Evolutionary conservation across 352 stramenopile genomes (phyloP), one percentile per base, ranked within the genome.

Genomic region (Thalassiosira gravida): DNA sequence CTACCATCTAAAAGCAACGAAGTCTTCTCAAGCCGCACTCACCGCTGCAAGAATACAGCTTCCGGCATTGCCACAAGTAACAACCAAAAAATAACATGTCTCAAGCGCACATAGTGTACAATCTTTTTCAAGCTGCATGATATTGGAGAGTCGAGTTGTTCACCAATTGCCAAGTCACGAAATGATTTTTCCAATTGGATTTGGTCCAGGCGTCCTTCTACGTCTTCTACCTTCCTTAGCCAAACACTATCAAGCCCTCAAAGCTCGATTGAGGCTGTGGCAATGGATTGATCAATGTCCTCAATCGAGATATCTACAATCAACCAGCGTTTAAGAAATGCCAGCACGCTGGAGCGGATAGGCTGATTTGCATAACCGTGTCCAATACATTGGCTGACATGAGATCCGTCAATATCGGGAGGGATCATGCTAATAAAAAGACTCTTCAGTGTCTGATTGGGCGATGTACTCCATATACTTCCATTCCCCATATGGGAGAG

Each of bases 371-470:
- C 13, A 9, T 20, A 13, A 20, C 25, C 37, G 2, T 55, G 35
- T 11, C 25, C 39, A n/a, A 3, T 24, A 3, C 20, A 18, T 6
- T 58, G 22, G 7, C 49, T 58, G 24, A 58, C n/a, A 29, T 74
- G 1, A n/a, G 61, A 11, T 39, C 5, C 13, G n/a, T 20, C 52
- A 67, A 49, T 7, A 58, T 27, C 32, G 29, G 16, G 18, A 67
- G 37, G 53, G 9, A 81, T 39, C 56, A 89, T 75, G 29, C 66
- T 67, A 29, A 89, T 74, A 24, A 85, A 75, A 27, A 82, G 66
- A 25, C 75, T 87, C 55, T 85, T 82, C 0, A 90, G 20, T 24
- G 83, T 90, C 46, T 90, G 52, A 53, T 67, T n/a, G n/a, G 83
- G 57, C 24, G 53, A 74, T 68, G 65, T 49, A 67, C 75, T 82